phyloP scores from a whole-genome alignment of 768 basidiomycete species.

The Macrolepiota albuminosa region DNA sequence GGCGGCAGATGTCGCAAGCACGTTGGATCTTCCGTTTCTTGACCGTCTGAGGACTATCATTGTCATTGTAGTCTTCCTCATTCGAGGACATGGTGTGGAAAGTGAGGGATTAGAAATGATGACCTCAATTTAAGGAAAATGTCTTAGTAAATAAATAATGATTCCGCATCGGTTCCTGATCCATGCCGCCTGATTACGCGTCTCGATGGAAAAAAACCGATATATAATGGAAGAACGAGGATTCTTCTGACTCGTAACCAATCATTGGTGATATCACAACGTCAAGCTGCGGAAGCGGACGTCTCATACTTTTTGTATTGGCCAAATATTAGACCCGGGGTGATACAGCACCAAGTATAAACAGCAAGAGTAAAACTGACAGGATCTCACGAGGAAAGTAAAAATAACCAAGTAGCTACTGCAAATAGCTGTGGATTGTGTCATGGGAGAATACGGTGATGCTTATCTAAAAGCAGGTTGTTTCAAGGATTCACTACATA shows the following conservation, averaged over 20 bases:
- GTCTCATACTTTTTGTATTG: neutral
- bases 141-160: conserved; percentile 6
- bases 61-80: conserved; percentile 57
- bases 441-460: neutral
- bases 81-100: conserved; percentile 51
- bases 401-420: neutral
- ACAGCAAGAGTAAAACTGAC: neutral
- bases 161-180: conserved; percentile 11
- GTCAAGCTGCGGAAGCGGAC: neutral
- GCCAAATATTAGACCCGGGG: neutral
- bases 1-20: conserved; percentile 78
- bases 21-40: conserved; percentile 75
- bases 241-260: neutral
- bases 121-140: conserved; percentile 8
- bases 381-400: neutral
- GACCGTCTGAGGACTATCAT: conserved; percentile 31
- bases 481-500: no score
- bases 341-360: neutral
- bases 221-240: neutral
- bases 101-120: conserved; percentile 2
- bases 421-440: neutral
- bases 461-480: no score
- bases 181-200: conserved; percentile 12
- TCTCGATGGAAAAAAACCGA: neutral
- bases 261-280: neutral